These are phyloP conservation scores for Thalassiosira exigua DNA, from an alignment of 352 stramenopile species.

Conservation along the genomic window DNA sequence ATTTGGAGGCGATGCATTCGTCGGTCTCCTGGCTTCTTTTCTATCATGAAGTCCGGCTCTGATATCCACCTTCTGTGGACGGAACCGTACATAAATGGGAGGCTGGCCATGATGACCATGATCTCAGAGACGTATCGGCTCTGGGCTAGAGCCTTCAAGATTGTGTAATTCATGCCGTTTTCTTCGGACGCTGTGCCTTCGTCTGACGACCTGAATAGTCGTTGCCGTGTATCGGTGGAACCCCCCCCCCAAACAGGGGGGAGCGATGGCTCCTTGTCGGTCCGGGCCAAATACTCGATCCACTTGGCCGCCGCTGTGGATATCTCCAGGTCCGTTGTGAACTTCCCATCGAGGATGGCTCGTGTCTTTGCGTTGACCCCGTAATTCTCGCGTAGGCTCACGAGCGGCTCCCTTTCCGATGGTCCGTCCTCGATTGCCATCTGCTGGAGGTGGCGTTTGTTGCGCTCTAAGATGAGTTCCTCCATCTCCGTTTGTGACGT, in stretches of 20 bases:
- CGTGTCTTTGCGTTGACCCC: no score
- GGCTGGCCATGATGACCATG: constrained; percentile 20
- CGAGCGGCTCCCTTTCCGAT: no score
- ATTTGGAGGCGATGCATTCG: constrained; percentile 48
- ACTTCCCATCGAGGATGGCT: no score
- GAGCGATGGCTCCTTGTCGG: not conserved
- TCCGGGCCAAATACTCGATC: not conserved
- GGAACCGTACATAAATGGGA: constrained; percentile 34
- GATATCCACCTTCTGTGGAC: constrained; percentile 21
- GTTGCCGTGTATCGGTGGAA: no score
- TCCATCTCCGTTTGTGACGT: constrained; percentile 9
- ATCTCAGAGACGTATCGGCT: not conserved
- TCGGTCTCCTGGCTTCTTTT: constrained; percentile 34
- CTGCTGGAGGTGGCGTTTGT: constrained; percentile 30
- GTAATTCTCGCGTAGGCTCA: no score
- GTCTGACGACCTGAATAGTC: not conserved
- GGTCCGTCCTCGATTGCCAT: constrained; percentile 3
- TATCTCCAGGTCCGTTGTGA: no score
- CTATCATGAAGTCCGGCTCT: constrained; percentile 42
- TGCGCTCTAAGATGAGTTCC: not conserved
- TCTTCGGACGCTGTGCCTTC: constrained; percentile 16
- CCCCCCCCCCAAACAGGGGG: no score
- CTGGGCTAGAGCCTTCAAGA: constrained; percentile 21
- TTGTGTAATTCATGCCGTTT: constrained; percentile 18
- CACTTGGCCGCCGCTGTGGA: no score